Evolutionary conservation across 169 alveolate genomes (phyloP).

Genomic region (Eimeria praecox): DNA sequence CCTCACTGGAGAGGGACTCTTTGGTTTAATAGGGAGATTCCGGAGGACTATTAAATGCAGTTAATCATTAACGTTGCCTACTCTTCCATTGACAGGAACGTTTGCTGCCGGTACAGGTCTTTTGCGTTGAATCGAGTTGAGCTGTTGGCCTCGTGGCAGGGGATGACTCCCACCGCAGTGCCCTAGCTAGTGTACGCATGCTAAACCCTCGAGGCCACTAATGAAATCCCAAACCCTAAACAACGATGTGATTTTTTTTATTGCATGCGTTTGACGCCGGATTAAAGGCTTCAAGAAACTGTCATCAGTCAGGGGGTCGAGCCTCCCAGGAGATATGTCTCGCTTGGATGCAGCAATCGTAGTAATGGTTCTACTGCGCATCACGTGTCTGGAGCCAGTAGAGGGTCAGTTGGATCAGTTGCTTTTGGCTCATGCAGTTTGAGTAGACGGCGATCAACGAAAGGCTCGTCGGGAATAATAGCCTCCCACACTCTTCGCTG

Average conservation of each 20-base stretch:
- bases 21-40: background rate
- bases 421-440: constrained; percentile 33
- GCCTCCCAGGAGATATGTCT: background rate
- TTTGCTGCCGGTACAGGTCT: background rate
- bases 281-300: background rate
- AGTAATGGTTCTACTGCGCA: background rate
- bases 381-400: background rate
- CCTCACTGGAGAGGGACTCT: background rate
- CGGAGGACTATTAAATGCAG: background rate
- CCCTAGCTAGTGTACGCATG: background rate
- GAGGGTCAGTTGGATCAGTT: constrained; percentile 13
- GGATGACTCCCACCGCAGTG: background rate
- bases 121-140: background rate
- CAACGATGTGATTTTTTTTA: background rate
- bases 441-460: constrained; percentile 67
- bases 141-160: background rate
- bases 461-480: constrained; percentile 71
- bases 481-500: constrained; percentile 68
- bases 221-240: background rate
- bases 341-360: background rate
- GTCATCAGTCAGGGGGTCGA: background rate
- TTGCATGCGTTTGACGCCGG: background rate
- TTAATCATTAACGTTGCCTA: background rate
- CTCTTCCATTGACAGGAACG: background rate
- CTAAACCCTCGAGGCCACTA: background rate